These are phyloP conservation scores for Saccharomycopsis guyanensis DNA, from an alignment of 805 yeast genomes.

Conservation along the genomic window DNA sequence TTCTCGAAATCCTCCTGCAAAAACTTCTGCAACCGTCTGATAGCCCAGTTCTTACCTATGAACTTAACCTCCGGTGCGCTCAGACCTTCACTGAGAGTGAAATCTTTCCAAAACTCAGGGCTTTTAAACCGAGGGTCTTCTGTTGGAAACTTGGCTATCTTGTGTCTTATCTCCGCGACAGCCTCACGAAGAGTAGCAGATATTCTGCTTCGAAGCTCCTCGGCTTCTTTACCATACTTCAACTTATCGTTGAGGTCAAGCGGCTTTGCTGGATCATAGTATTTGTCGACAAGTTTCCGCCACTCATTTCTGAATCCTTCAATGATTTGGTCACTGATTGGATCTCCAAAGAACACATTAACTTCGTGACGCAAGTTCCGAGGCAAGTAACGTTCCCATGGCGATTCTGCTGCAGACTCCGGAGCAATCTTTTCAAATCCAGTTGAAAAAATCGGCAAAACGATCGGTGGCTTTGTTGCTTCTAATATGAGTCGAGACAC, in stretches of 20 bases:
- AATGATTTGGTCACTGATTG: slow-evolving; percentile 53
- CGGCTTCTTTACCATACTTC: slow-evolving; percentile 56
- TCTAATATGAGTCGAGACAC: slow-evolving; percentile 78
- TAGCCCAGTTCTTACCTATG: slow-evolving; percentile 79
- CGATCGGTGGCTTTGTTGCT: slow-evolving; percentile 72
- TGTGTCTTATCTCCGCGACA: slow-evolving; percentile 42
- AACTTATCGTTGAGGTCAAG: slow-evolving; percentile 54
- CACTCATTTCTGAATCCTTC: slow-evolving; percentile 61
- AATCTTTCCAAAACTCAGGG: slow-evolving; percentile 70
- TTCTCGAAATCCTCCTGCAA: slow-evolving; percentile 24
- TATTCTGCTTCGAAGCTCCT: slow-evolving; percentile 56
- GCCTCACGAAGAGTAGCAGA: slow-evolving; percentile 62
- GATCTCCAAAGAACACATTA: slow-evolving; percentile 63
- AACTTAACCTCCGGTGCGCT: slow-evolving; percentile 64
- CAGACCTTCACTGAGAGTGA: slow-evolving; percentile 55
- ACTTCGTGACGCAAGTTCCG: slow-evolving; percentile 60
- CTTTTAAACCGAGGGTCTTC: slow-evolving; percentile 66
- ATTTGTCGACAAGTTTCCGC: slow-evolving; percentile 51
- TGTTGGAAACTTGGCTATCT: slow-evolving; percentile 31
- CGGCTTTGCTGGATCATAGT: slow-evolving; percentile 43
- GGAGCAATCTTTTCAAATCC: slow-evolving; percentile 89
- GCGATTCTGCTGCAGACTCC: slow-evolving; percentile 49
- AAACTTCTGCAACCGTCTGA: slow-evolving; percentile 54
- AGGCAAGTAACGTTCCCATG: slow-evolving; percentile 54
- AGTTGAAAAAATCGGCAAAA: slow-evolving; percentile 76